A percentile compares a stretch with the other conserved stretches of the same genome.
Conservation (phyloP, 2,329 filamentous ascomycete genomes). For the Plenodomus lindquistii region DNA sequence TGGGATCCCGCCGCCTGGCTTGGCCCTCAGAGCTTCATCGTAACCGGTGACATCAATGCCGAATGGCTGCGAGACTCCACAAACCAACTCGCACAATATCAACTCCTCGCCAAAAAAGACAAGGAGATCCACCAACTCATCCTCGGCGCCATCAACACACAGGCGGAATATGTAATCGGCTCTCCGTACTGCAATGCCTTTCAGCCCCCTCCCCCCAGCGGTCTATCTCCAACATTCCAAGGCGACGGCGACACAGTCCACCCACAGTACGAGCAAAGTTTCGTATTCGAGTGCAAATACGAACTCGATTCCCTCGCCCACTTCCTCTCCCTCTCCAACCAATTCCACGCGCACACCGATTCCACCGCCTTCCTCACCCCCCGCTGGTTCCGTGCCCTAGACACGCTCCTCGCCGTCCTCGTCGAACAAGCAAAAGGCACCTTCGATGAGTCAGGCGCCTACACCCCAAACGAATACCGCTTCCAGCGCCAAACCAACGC, state of each 20-base stretch:
- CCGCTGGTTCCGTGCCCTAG: slow-evolving; percentile 78
- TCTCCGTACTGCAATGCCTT: slow-evolving; percentile 98
- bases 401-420: slow-evolving; percentile 73
- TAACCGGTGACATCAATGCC: slow-evolving; percentile 89
- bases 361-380: slow-evolving; percentile 77
- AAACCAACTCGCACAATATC: slow-evolving; percentile 91
- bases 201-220: slow-evolving; percentile 86
- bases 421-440: slow-evolving; percentile 79
- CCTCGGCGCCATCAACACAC: slow-evolving; percentile 92
- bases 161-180: slow-evolving; percentile 90
- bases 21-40: slow-evolving; percentile 88
- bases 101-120: slow-evolving; percentile 80
- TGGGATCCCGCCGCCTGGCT: slow-evolving; percentile 66
- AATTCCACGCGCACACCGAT: slow-evolving; percentile 79
- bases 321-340: slow-evolving; percentile 82
- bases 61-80: slow-evolving; percentile 93
- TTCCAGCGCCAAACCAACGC: slow-evolving; percentile 80
- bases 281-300: slow-evolving; percentile 98
- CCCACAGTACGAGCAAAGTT: slow-evolving; percentile 78
- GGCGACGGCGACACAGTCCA: slow-evolving; percentile 85
- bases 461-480: slow-evolving; percentile 76
- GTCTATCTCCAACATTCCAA: slow-evolving; percentile 71
- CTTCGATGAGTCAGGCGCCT: slow-evolving; percentile 70
- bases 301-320: slow-evolving; percentile 94
- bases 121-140: slow-evolving; percentile 77